Percentiles rank a stretch among this genome's conserved stretches.
Evolutionary conservation across 139 green algal genomes (phyloP).

Genomic region (Chlorella sp.): DNA sequence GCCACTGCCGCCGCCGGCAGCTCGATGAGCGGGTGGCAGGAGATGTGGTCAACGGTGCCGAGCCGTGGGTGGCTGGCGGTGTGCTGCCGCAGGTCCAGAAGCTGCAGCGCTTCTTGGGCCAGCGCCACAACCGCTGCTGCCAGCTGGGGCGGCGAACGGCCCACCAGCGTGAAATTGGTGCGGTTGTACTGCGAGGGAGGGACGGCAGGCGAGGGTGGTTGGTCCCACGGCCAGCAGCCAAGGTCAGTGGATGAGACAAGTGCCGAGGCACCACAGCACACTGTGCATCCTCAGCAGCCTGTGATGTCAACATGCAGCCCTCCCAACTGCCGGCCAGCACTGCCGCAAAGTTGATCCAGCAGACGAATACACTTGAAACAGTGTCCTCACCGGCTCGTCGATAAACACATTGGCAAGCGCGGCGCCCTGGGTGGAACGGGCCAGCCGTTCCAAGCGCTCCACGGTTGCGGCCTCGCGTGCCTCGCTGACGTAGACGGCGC

Average conservation of each 20-base stretch:
- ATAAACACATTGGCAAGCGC: constrained; percentile 63
- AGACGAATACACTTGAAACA: no score
- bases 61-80: constrained; percentile 76
- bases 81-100: constrained; percentile 70
- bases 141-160: constrained; percentile 29
- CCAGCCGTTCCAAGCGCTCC: constrained; percentile 14
- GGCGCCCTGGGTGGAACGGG: background rate
- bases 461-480: constrained; percentile 52
- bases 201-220: no score
- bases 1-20: background rate
- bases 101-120: constrained; percentile 49
- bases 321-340: no score
- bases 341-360: no score
- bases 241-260: no score
- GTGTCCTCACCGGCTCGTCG: constrained; percentile 43
- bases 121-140: constrained; percentile 40
- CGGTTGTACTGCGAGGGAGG: constrained; percentile 66
- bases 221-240: no score
- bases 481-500: constrained; percentile 73
- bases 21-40: constrained; percentile 57
- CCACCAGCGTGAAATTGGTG: constrained; percentile 71
- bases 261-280: no score
- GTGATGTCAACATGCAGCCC: no score
- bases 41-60: constrained; percentile 82
- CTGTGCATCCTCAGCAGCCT: no score